Base-by-base conservation (phyloP, 1,284 basidiomycete genomes). In the Marasmius tenuissimus region DNA sequence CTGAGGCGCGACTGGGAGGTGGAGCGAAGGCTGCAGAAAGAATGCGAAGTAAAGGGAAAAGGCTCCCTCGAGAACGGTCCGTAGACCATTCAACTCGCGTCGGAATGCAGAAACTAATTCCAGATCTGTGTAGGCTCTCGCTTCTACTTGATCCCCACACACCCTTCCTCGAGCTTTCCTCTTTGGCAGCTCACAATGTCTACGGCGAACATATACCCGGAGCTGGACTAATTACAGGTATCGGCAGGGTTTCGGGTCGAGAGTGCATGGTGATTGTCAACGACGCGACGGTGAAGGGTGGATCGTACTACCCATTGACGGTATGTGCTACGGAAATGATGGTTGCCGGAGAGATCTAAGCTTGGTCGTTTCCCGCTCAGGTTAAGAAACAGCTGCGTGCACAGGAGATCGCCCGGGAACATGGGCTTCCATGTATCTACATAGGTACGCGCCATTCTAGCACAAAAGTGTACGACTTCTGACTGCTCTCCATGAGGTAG, bases 301-400 rank as follows among this genome's bases (percentile, higher is more conserved):
- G 95, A 1, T 92, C 92, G 0, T 97, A 97, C 75, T 96, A 96
- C 72, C 96, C 96, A 12, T 78, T 98, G 63, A 96, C 95, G 9
- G 93, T 93, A 62, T 63, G 80, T 70, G 50, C 22, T 18, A 5
- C 16, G 34, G 55, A 54, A n/a, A 34, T 53, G 22, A 48, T 11
- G 58, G 12, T 27, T 27, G 27, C 27, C 27, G 27, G 27, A 27
- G 27, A 27, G 27, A 27, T 27, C 4, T 4, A 27, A 27, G 27
- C 27, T 27, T 27, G 27, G 4, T 27, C 27, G 27, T 27, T 27
- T 27, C 27, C 27, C 27, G 35, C 5, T 66, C 52, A 92, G 88
- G 92, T 96, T 67, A 98, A 97, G 86, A 98, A 98, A 75, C 96
- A 98, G 72, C 78, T 98, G 22, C 86, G 96, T 45, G 96, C 96